Conservation (phyloP, 2,329 filamentous ascomycete genomes). For the Sporothrix brunneoviolacea region DNA sequence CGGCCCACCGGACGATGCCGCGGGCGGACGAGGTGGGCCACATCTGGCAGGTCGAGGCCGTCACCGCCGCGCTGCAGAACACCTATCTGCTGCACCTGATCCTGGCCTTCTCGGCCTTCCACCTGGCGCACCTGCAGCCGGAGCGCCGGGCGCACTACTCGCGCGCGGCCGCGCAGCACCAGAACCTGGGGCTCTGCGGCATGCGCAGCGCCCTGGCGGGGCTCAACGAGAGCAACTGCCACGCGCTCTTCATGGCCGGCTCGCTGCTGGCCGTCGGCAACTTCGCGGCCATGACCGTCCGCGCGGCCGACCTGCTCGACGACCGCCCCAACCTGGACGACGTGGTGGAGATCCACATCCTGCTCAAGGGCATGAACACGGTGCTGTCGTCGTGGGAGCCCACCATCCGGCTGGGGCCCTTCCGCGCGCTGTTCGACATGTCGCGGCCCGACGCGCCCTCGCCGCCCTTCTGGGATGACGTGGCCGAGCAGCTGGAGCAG, state of each 20-base stretch:
- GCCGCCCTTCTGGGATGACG: not conserved
- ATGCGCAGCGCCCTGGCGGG: constrained; percentile 22
- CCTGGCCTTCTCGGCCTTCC: constrained; percentile 30
- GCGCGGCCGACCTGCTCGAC: constrained; percentile 5
- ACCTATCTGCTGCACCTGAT: constrained; percentile 31
- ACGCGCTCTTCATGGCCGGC: constrained; percentile 28
- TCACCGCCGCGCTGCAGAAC: constrained; percentile 21
- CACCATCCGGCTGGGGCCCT: constrained; percentile 19
- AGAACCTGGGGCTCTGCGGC: constrained; percentile 24
- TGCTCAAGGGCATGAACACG: constrained; percentile 26
- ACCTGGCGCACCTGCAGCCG: constrained; percentile 25
- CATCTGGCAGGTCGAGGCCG: constrained; percentile 26
- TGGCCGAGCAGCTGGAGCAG: not conserved
- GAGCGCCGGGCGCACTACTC: constrained; percentile 20
- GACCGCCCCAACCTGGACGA: constrained; percentile 24
- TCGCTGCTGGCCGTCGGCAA: constrained; percentile 28
- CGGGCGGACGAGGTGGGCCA: constrained; percentile 23
- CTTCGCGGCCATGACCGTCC: constrained; percentile 23
- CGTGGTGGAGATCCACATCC: constrained; percentile 27
- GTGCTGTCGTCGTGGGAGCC: constrained; percentile 24
- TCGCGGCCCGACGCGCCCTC: not conserved
- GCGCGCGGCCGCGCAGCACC: constrained; percentile 23
- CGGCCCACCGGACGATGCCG: constrained; percentile 26
- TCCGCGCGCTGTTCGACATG: constrained; percentile 22
- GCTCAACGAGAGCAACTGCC: constrained; percentile 25